Conservation (phyloP, 2,329 filamentous ascomycete species). For the Phialophora chinensis region DNA sequence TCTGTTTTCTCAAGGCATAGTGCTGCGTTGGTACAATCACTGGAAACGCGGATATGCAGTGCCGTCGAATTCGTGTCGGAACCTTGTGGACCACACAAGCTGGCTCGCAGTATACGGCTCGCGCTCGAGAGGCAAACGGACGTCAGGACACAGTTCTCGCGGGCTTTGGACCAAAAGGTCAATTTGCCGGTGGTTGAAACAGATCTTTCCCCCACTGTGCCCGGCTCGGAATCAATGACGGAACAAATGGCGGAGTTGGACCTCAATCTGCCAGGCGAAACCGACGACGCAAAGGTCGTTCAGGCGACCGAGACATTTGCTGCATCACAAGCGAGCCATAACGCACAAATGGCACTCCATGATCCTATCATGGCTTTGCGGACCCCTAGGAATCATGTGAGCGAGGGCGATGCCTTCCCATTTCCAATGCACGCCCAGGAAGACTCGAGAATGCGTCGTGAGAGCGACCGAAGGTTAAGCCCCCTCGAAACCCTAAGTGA, state of each 20-base stretch:
- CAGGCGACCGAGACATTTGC: constrained; percentile 35
- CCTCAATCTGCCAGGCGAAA: constrained; percentile 24
- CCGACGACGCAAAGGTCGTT: constrained; percentile 23
- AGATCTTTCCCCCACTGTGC: background rate
- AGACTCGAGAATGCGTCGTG: constrained; percentile 22
- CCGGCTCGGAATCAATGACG: constrained; percentile 9
- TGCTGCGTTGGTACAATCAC: constrained; percentile 19
- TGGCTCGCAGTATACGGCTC: constrained; percentile 28
- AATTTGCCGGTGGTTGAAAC: background rate
- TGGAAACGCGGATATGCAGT: constrained; percentile 29
- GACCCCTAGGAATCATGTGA: constrained; percentile 22
- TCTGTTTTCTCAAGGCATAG: constrained; percentile 28
- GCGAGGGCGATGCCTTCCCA: constrained; percentile 25
- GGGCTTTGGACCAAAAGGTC: background rate
- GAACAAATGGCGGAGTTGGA: constrained; percentile 28
- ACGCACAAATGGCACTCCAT: constrained; percentile 33
- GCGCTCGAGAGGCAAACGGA: constrained; percentile 26
- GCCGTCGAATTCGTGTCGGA: constrained; percentile 30
- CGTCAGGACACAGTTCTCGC: constrained; percentile 1
- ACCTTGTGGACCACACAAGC: constrained; percentile 32
- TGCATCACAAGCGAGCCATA: constrained; percentile 27
- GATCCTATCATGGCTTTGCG: constrained; percentile 28
- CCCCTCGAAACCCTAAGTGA: constrained; percentile 5
- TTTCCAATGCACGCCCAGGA: constrained; percentile 26
- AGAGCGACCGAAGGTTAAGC: constrained; percentile 14